Base-by-base conservation (phyloP, 345 rosid species). In the Lepidium aucheri region DNA sequence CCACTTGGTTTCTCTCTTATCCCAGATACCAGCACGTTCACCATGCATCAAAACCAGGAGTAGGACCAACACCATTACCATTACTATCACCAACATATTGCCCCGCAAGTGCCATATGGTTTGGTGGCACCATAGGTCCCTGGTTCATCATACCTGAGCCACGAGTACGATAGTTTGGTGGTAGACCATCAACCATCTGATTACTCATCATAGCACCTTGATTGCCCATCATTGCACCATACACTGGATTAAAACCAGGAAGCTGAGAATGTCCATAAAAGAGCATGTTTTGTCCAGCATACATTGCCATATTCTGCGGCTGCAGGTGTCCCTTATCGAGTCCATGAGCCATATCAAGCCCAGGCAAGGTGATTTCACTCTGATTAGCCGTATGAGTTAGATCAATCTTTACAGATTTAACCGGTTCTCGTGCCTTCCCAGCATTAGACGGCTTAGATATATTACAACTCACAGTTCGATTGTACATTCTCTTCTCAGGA, bases 361-460 rank as follows among this genome's bases (percentile, higher is more conserved):
- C 63, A 2, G 77, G 68, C 45, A 73, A 58, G 2, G 9, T 42
- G 35, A 74, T 5, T 54, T 74, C 77, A 59, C 32, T 61, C 53
- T 74, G 77, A 46, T n/a, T 45, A 68, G 43, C 65, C 34, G 65
- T 11, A 17, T 58, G 60, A 30, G 39, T 40, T 6, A 67, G 18
- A 61, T 74, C 77, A 61, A 74, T 74, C 53, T 74, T 74, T 16
- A 74, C 77, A 16, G 74, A 57, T 28, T 68, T 70, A 49, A 69
- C 56, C 1, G 60, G 59, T 11, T 69, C 78, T 6, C 74, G 65
- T n/a, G n/a, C n/a, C n/a, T n/a, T n/a, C n/a, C n/a, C n/a, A 20
- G 22, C 22, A 2, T 20, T 20, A 20, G 22, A 20, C 22, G 22
- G 1, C 22, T 20, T 20, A 20, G 22, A 1, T 20, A 20, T 1